Base-by-base conservation (phyloP, 257 asterid genomes). In the Ilex aquifolium region DNA sequence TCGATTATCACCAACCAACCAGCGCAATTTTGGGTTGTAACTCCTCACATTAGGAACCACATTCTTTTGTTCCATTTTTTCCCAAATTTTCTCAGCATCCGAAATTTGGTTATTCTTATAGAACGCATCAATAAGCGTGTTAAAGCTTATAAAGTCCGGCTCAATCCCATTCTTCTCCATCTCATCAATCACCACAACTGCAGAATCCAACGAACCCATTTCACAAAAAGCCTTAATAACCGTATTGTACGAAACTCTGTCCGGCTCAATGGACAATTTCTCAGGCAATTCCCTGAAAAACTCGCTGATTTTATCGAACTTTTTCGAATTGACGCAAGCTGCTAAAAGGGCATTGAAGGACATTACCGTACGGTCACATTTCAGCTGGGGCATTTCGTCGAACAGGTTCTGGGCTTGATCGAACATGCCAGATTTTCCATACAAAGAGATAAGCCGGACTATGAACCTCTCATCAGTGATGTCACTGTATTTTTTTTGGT, bases 351-450 rank as follows among this genome's bases (percentile, higher is more conserved):
- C 82, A 15, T 85, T 80, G 69, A 82, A 82, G 52, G 89, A 76
- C 56, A 71, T 10, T 17, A 72, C 74, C 5, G 83, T 80, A 7
- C 78, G 77, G 2, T 75, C 75, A 66, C 88, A 85, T 1, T 68
- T 74, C 56, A 82, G 59, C 30, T 72, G 61, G 21, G 89, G 89
- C 80, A 85, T 68, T 79, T 82, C 83, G 29, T 80, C 87, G 72
- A 85, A 85, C 80, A 85, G 42, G 15, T 80, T 68, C 60, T 63
- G 68, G 10, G 89, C 87, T 13, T 67, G 77, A 6, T 74, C 69
- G 11, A 60, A 32, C 92, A 85, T 80, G 4, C 72, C 70, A 48
- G 83, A 79, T 40, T 76, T 14, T 0, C 88, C 87, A n/a, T 72
- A 80, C 0, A 74, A 67, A 31, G 29, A n/a, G 3, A 82, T 72